These are phyloP conservation scores for Ceriops zippeliana DNA, from an alignment of 345 rosid genomes.

Conservation along the genomic window DNA sequence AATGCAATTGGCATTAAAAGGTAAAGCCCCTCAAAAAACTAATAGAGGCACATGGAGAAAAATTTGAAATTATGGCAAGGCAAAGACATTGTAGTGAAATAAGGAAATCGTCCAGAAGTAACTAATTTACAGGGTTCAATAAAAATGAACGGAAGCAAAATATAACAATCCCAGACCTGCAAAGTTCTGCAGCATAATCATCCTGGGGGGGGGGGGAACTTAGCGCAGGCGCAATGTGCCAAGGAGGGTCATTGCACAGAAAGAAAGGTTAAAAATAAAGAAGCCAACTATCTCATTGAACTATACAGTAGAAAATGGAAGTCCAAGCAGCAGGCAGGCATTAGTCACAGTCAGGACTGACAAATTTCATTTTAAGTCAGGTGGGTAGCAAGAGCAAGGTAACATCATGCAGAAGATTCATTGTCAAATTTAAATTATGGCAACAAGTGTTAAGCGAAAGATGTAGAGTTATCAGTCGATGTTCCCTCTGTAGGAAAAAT, in stretches of 20 bases:
- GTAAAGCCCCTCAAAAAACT: too few species aligned
- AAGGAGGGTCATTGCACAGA: not conserved
- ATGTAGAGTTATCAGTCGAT: too few species aligned
- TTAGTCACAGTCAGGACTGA: not conserved
- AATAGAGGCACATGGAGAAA: too few species aligned
- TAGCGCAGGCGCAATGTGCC: conserved; percentile 50
- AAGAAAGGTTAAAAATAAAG: conserved; percentile 2
- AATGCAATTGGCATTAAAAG: too few species aligned
- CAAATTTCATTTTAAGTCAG: not conserved
- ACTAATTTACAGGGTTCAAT: not conserved
- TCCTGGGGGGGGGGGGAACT: conserved; percentile 37
- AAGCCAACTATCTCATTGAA: conserved; percentile 7
- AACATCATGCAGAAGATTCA: not conserved
- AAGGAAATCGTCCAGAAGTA: not conserved
- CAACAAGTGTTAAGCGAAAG: too few species aligned
- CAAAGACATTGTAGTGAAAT: not conserved
- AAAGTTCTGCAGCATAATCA: conserved; percentile 90
- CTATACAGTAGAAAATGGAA: not conserved
- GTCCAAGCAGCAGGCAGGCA: not conserved
- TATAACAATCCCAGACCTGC: conserved; percentile 53
- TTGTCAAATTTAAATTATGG: too few species aligned
- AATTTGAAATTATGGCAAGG: too few species aligned
- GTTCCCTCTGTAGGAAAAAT: too few species aligned
- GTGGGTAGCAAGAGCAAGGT: not conserved
- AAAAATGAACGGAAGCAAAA: conserved; percentile 6